phyloP scores from a whole-genome alignment of 345 rosid species.

The Gossypium raimondii region DNA sequence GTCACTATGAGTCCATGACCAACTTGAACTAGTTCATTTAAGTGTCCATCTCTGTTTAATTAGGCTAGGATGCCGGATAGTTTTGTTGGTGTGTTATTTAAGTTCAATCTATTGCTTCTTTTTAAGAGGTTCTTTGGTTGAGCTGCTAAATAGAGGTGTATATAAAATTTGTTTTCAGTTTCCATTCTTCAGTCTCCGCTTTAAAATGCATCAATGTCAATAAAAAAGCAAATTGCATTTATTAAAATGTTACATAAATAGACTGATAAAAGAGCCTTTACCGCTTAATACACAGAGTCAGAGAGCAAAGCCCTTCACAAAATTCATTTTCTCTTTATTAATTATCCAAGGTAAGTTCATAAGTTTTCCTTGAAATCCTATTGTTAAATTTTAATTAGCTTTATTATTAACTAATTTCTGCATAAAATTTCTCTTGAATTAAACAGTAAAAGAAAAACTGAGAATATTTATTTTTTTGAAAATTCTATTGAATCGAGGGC shows the following conservation, averaged over 20 bases:
- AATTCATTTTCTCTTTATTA: too few relatives aligned
- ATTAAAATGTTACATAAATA: too few relatives aligned
- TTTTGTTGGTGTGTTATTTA: neutral
- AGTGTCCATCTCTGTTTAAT: neutral
- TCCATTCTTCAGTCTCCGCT: too few relatives aligned
- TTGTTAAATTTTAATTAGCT: neutral
- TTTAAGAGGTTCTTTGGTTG: neutral
- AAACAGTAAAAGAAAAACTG: neutral
- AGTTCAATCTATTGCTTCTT: constrained; percentile 2
- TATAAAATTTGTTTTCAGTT: too few relatives aligned
- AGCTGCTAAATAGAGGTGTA: neutral
- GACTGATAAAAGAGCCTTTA: too few relatives aligned
- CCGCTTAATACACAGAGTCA: neutral
- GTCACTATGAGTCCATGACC: neutral
- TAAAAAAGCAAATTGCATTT: too few relatives aligned
- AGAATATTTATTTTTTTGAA: neutral
- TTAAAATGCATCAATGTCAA: too few relatives aligned
- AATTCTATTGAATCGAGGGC: neutral
- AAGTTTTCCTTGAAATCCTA: too few relatives aligned
- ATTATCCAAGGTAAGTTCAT: too few relatives aligned
- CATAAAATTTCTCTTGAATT: neutral
- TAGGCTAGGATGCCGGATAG: neutral
- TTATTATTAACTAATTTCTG: neutral
- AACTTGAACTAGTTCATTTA: neutral
- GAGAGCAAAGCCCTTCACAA: neutral